Conservation (phyloP, 2,329 filamentous ascomycete genomes). For the Endoconidiophora laricicola region DNA sequence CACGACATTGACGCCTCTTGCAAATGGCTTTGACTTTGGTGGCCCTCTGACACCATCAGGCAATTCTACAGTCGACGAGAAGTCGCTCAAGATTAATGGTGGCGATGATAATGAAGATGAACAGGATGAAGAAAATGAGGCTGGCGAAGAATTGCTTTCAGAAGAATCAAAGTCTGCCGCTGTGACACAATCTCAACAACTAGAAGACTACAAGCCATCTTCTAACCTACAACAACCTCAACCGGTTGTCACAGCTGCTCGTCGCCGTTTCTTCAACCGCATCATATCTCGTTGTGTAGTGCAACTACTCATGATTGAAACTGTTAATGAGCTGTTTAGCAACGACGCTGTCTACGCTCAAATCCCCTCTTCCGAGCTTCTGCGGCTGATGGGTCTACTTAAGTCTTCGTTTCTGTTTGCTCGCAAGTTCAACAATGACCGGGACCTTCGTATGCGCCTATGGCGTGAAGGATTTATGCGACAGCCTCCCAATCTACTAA, state of each 20-base stretch:
- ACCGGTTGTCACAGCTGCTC: conserved; percentile 79
- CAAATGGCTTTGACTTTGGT: conserved; percentile 36
- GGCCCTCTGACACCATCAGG: conserved; percentile 25
- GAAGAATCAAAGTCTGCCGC: conserved; percentile 10
- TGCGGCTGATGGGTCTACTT: conserved; percentile 81
- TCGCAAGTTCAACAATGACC: conserved; percentile 93
- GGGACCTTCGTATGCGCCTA: conserved; percentile 80
- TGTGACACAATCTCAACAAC: conserved; percentile 6
- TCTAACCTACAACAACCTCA: conserved; percentile 69
- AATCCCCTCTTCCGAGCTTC: conserved; percentile 76
- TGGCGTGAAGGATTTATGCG: conserved; percentile 99
- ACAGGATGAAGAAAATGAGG: conserved; percentile 16
- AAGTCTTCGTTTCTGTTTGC: conserved; percentile 97
- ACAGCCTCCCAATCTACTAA: conserved; percentile 90
- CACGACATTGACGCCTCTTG: conserved; percentile 32
- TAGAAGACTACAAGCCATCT: conserved; percentile 80
- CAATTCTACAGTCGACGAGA: conserved; percentile 28
- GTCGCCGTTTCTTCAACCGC: conserved; percentile 91
- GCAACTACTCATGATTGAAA: conserved; percentile 98
- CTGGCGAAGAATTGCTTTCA: conserved; percentile 8
- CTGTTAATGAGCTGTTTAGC: conserved; percentile 94
- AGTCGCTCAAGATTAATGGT: conserved; percentile 45
- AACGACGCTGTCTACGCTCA: conserved; percentile 89
- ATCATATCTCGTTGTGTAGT: conserved; percentile 98
- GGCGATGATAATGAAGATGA: conserved; percentile 17